A percentile compares a stretch with the other conserved stretches of the same genome.
Evolutionary conservation across 768 basidiomycete species (phyloP).

Genomic region (Pisolithus marmoratus): DNA sequence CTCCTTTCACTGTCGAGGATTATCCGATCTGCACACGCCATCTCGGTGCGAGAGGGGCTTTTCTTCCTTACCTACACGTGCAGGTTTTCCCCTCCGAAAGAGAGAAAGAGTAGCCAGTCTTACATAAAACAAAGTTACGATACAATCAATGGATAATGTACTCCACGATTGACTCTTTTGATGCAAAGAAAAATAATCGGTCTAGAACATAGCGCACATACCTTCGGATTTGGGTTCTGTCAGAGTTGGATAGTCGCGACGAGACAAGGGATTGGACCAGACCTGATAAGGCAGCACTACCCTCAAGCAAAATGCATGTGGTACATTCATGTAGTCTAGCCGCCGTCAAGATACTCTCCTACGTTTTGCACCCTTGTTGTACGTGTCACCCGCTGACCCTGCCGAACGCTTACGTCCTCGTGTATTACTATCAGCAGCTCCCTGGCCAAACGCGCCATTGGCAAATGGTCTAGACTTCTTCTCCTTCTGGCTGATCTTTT

Average conservation of each 20-base stretch:
- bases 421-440: constrained; percentile 1
- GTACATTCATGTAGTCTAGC: neutral
- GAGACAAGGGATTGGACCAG: neutral
- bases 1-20: too few species aligned
- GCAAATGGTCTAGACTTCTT: constrained; percentile 76
- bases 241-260: neutral
- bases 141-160: constrained; percentile 26
- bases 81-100: constrained; percentile 6
- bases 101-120: constrained; percentile 16
- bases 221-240: neutral
- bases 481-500: constrained; percentile 83
- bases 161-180: neutral
- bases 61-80: neutral
- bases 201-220: neutral
- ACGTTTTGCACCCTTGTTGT: constrained; percentile 14
- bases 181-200: neutral
- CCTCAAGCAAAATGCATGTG: neutral
- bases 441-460: constrained; percentile 11
- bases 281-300: neutral
- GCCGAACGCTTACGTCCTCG: constrained; percentile 12
- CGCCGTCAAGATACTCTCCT: constrained; percentile 8
- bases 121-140: constrained; percentile 12
- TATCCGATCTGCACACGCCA: constrained; percentile 1
- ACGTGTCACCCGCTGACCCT: constrained; percentile 6
- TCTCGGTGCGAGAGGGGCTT: constrained; percentile 15